Evolutionary conservation across 2,329 filamentous ascomycete species (phyloP).

Genomic region (Aureobasidium lini): DNA sequence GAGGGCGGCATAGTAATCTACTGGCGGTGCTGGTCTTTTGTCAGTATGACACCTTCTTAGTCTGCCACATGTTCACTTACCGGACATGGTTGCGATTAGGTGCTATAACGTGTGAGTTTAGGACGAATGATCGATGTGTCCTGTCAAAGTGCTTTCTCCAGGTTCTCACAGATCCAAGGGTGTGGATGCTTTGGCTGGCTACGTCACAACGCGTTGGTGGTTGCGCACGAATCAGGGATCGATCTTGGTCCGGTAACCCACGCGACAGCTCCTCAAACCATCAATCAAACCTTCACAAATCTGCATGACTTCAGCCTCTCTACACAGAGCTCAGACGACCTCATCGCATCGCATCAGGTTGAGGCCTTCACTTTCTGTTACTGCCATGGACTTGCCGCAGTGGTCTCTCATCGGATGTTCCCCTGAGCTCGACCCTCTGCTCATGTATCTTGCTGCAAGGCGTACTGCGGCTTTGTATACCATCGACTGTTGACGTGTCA

Average conservation of each 20-base stretch:
- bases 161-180: background rate
- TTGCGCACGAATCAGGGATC: constrained; percentile 6
- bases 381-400: too few relatives aligned
- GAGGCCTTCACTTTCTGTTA: too few relatives aligned
- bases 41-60: background rate
- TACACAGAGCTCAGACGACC: background rate
- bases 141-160: constrained; percentile 9
- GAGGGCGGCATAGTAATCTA: constrained; percentile 31
- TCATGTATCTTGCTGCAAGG: constrained; percentile 8
- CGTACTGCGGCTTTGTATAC: background rate
- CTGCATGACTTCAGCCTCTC: background rate
- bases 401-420: background rate
- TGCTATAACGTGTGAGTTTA: background rate
- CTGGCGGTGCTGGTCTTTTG: constrained; percentile 24
- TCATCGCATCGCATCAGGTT: background rate
- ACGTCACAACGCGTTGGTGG: background rate
- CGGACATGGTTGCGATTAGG: constrained; percentile 14
- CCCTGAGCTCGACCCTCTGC: background rate
- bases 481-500: background rate
- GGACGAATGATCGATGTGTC: constrained; percentile 1
- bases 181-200: background rate
- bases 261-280: background rate
- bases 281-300: constrained; percentile 2
- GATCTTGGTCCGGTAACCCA: background rate
- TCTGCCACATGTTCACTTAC: constrained; percentile 9